Evolutionary conservation across 495 filamentous ascomycete species (phyloP).

Genomic region (Geopyxis carbonaria): DNA sequence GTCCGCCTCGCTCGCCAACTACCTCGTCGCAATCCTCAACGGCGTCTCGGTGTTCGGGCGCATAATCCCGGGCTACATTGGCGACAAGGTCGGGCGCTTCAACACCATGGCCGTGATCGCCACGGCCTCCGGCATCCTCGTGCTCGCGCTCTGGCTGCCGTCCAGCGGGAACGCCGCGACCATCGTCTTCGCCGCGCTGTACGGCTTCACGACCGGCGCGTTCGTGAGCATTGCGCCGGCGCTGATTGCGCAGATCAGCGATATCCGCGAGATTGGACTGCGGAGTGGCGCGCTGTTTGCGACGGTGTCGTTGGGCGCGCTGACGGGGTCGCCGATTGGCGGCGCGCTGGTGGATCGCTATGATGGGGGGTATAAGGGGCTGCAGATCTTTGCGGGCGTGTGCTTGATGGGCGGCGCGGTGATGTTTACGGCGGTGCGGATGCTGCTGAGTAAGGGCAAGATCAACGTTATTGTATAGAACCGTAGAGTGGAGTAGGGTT

Average conservation of each 20-base stretch:
- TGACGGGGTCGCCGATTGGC: slow-evolving; percentile 57
- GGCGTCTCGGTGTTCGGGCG: slow-evolving; percentile 52
- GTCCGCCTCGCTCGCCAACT: slow-evolving; percentile 32
- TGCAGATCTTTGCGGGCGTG: slow-evolving; percentile 52
- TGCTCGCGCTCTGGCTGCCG: slow-evolving; percentile 54
- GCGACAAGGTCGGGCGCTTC: slow-evolving; percentile 55
- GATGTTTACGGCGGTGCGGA: slow-evolving; percentile 33
- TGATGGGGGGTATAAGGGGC: slow-evolving; percentile 37
- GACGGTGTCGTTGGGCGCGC: slow-evolving; percentile 42
- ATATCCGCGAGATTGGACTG: slow-evolving; percentile 54
- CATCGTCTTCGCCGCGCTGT: slow-evolving; percentile 48
- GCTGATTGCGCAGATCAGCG: slow-evolving; percentile 52
- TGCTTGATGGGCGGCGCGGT: slow-evolving; percentile 36
- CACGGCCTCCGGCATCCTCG: slow-evolving; percentile 41
- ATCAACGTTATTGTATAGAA: slow-evolving; percentile 26
- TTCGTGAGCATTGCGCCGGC: slow-evolving; percentile 49
- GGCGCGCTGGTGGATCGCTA: slow-evolving; percentile 45
- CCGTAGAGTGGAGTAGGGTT: too few relatives aligned
- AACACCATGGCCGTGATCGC: slow-evolving; percentile 51
- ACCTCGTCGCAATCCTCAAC: slow-evolving; percentile 57
- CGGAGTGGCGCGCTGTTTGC: slow-evolving; percentile 53
- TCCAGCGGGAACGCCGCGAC: slow-evolving; percentile 40
- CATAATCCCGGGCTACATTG: slow-evolving; percentile 52
- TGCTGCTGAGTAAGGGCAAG: slow-evolving; percentile 29
- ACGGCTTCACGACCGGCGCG: slow-evolving; percentile 57